A percentile compares a stretch with the other conserved stretches of the same genome.
Evolutionary conservation across 805 yeast genomes (phyloP).

Genomic region (Schizosaccharomyces lindneri): DNA sequence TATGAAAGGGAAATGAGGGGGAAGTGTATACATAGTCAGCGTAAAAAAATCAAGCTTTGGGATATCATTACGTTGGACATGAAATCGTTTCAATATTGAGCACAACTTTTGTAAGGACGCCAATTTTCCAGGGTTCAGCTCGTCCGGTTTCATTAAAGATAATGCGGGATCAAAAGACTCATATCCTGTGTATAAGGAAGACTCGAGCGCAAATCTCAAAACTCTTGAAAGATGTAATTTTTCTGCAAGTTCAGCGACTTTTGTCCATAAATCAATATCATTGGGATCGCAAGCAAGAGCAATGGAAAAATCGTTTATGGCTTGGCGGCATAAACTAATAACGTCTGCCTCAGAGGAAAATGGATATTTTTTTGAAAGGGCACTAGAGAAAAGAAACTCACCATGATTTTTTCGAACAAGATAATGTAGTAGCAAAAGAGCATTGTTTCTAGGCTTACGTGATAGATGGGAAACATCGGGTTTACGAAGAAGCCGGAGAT

Average conservation of each 20-base stretch:
- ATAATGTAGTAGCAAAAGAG: constrained; percentile 27
- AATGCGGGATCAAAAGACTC: background rate
- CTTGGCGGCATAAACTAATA: constrained; percentile 5
- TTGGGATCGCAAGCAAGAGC: constrained; percentile 19
- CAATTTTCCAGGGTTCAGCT: background rate
- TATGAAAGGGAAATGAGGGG: background rate
- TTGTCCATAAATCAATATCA: constrained; percentile 16
- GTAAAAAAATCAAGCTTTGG: background rate
- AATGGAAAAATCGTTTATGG: constrained; percentile 37
- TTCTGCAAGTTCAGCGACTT: constrained; percentile 9
- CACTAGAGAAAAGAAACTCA: constrained; percentile 27
- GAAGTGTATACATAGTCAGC: background rate
- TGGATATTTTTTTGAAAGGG: constrained; percentile 9
- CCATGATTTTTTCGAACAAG: constrained; percentile 66
- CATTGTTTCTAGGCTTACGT: background rate
- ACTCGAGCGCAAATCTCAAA: constrained; percentile 1
- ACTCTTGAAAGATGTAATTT: constrained; percentile 4
- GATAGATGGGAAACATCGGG: constrained; percentile 7
- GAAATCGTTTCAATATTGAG: background rate
- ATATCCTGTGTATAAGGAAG: background rate
- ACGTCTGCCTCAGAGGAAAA: background rate
- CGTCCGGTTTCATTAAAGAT: background rate
- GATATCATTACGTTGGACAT: background rate
- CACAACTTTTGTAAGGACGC: background rate
- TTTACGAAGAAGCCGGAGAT: constrained; percentile 36